phyloP scores from a whole-genome alignment of 345 rosid genomes.

The Gossypium stocksii region DNA sequence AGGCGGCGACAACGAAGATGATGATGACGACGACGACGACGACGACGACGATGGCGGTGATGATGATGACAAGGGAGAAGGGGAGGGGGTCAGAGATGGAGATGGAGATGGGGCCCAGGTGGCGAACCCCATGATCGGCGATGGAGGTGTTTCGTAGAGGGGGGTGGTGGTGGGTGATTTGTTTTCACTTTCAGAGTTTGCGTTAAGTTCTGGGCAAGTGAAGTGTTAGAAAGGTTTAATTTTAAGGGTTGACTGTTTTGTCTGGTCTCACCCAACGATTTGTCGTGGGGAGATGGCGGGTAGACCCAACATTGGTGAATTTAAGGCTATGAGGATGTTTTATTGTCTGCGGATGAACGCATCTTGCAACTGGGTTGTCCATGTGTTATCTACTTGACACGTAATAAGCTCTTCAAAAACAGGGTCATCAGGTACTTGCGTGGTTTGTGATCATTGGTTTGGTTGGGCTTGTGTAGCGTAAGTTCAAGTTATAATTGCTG shows the following conservation, averaged over 20 bases:
- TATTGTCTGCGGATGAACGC: constrained; percentile 12
- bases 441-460: neutral
- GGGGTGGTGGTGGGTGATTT: constrained; percentile 3
- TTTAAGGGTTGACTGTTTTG: constrained; percentile 24
- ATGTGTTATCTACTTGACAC: neutral
- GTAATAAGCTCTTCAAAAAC: neutral
- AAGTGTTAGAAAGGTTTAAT: constrained; percentile 21
- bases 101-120: constrained; percentile 13
- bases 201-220: neutral
- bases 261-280: constrained; percentile 7
- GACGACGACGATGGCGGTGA: neutral
- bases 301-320: constrained; percentile 38
- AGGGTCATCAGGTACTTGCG: neutral
- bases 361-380: neutral
- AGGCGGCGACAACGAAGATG: constrained; percentile 15
- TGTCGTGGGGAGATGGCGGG: constrained; percentile 22
- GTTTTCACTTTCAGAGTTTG: neutral
- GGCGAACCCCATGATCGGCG: constrained; percentile 7
- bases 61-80: constrained; percentile 23
- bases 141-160: constrained; percentile 9
- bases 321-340: constrained; percentile 27
- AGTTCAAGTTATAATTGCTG: neutral
- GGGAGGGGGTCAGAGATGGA: neutral
- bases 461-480: too few relatives aligned
- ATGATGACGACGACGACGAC: neutral